Base-by-base conservation (phyloP, 1,284 basidiomycete genomes). In the Microstroma glucosiphilum region DNA sequence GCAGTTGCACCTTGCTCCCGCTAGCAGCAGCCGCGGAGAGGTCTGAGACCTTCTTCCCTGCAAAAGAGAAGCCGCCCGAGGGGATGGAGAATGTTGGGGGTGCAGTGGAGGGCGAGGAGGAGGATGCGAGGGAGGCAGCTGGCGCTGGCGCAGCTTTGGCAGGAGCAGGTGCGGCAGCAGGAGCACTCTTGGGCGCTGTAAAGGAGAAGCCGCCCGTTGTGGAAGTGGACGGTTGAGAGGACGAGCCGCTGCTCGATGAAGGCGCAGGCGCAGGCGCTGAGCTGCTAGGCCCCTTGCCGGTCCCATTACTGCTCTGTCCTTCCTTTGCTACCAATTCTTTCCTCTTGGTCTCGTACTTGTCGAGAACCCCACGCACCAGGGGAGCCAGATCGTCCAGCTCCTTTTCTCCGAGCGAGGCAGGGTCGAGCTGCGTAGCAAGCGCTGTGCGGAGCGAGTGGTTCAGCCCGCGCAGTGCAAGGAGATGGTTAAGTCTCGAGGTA, bases 11-110 rank as follows among this genome's bases (percentile, higher is more conserved):
- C 9, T 37, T 37, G 30, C 9, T 15, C 41, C 13, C 65, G 51
- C 19, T 58, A 56, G 13, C 37, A 30, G 12, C n/a, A 25, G n/a
- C 6, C 9, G 11, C 68, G 68, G 49, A n/a, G 11, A 37, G 42
- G 57, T 58, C 57, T 8, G 57, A 21, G 49, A 40, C 25, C n/a
- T 46, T 58, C 23, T 58, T 53, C 6, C 51, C 40, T 6, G 25
- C 40, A 12, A 40, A 48, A 23, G 43, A 42, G 43, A 58, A 58
- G 40, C 30, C 43, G 23, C 30, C 43, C 26, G 57, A 19, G 4
- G 46, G 56, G 17, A 40, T 23, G 7, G 19, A 37, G 26, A 40
- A 57, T 6, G 56, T 15, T 3, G 56, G 21, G 6, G 51, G 25
- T 7, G 15, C 21, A 19, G 51, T 13, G 13, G 51, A 26, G 6